Base-by-base conservation (phyloP, 164 flowering plant genomes). In the Saururus chinensis region DNA sequence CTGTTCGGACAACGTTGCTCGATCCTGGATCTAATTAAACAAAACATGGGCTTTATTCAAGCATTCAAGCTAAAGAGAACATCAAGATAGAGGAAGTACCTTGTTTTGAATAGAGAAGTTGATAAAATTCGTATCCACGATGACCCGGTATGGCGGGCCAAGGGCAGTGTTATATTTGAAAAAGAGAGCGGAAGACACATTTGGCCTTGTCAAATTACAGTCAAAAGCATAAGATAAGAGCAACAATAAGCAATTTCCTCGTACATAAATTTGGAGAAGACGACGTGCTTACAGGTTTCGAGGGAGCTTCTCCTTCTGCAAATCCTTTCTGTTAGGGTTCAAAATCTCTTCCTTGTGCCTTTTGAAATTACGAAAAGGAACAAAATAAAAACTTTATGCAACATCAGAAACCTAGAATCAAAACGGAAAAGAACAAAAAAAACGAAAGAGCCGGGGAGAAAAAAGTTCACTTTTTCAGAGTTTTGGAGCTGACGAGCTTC, bases 71-170 rank as follows among this genome's bases (percentile, higher is more conserved):
- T 22, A 23, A 56, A 25, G 35, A 56, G 13, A 25, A 56, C 37
- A 30, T 30, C 37, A 30, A 30, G 6, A 2, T 2, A 30, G 37
- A 59, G 13, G 5, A 1, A 40, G 71, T 59, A 90, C 98, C 74
- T 93, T 93, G 59, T 87, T 89, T 75, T 85, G 97, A 54, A 93
- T 93, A 40, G 97, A 93, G 74, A 93, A 93, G 79, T 93, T 90
- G 75, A 93, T 93, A 74, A 93, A 93, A 76, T 93, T 93, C 59
- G 99, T 90, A 82, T 93, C 99, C 8, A 93, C 91, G 77, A 93
- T 72, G 64, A 93, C 97, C 48, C 83, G 74, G 67, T 93, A 90
- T 8, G 97, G 99, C 25, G 99, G 99, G 26, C 95, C 96, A 67
- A 93, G 64, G 0, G 92, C 88, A 30, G 90, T 75, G 70, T 93